Evolutionary conservation across 2,329 filamentous ascomycete species (phyloP), one percentile per base, ranked within the genome.

Genomic region (Curvularia eragrostidis): DNA sequence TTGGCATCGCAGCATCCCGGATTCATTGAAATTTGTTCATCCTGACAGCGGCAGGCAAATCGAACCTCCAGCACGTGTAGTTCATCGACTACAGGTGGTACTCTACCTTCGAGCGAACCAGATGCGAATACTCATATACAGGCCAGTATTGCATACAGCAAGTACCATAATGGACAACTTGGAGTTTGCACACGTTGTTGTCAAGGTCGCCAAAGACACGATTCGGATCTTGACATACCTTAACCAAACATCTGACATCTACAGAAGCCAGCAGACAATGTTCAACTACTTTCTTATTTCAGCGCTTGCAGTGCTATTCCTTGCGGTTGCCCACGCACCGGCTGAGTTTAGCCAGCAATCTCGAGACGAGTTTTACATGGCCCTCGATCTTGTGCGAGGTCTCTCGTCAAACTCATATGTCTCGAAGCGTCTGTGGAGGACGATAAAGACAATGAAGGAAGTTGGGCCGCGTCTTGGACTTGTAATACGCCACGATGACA

Each of bases 91-190:
- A 12, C 89, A 91, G 59, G 89, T 97, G 46, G 87, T 95, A 74
- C 89, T 95, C 18, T 95, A 96, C 72, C 81, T 97, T 15, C 87
- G 93, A 38, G 86, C 92, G 41, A 97, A 97, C 68, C 93, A 96
- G 79, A 91, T 96, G 78, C 89, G 93, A 5, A 95, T 93, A 56
- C 87, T 92, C 73, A 90, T 97, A 26, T 93, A 96, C 75, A 91
- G 92, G 0, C 93, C 93, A 0, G 88, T 97, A 2, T 80, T 98
- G 8, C 91, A 97, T 75, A 94, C 90, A 18, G 87, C 91, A 3
- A 90, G 87, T 12, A 93, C 89, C 67, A 97, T 97, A 68, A 86
- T 90, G 78, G 85, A 89, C 56, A 89, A 96, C 71, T 83, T 88
- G 49, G 78, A 81, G 4, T 88, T 91, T 61, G 93, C 93, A 3